phyloP scores from a whole-genome alignment of 2,329 filamentous ascomycete species.

The Monosporascus sp. region DNA sequence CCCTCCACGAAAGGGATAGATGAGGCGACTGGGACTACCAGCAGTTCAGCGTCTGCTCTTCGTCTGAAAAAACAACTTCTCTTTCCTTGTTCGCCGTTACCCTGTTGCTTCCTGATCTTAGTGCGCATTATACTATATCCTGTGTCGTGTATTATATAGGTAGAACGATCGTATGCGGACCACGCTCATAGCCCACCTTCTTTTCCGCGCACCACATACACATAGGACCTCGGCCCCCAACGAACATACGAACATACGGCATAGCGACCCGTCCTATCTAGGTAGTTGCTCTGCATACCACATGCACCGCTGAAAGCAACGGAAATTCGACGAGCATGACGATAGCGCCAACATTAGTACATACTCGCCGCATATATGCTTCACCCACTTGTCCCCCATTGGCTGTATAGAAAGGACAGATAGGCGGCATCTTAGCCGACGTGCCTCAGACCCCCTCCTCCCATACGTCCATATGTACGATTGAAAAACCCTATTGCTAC shows the following conservation, averaged over 20 bases:
- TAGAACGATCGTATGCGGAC: background rate
- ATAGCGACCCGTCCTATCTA: background rate
- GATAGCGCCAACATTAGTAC: background rate
- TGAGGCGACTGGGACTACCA: background rate
- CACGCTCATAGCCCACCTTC: background rate
- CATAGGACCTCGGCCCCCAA: background rate
- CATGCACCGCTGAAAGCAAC: background rate
- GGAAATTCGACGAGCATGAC: background rate
- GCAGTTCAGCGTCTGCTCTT: background rate
- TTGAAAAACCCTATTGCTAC: background rate
- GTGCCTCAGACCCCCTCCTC: background rate
- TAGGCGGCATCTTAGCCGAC: background rate
- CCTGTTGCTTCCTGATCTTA: background rate
- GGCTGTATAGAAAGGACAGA: background rate
- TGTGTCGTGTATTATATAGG: background rate
- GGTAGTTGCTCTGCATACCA: background rate
- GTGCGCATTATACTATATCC: background rate
- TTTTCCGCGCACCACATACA: background rate
- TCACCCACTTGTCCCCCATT: background rate
- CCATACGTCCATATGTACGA: background rate
- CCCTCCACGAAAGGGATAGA: background rate
- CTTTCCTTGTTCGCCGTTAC: background rate
- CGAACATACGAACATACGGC: background rate
- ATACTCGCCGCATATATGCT: background rate
- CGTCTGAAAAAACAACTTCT: background rate